These are phyloP conservation scores for Penicillium odoratum DNA, from an alignment of 495 filamentous ascomycete species.

Conservation along the genomic window DNA sequence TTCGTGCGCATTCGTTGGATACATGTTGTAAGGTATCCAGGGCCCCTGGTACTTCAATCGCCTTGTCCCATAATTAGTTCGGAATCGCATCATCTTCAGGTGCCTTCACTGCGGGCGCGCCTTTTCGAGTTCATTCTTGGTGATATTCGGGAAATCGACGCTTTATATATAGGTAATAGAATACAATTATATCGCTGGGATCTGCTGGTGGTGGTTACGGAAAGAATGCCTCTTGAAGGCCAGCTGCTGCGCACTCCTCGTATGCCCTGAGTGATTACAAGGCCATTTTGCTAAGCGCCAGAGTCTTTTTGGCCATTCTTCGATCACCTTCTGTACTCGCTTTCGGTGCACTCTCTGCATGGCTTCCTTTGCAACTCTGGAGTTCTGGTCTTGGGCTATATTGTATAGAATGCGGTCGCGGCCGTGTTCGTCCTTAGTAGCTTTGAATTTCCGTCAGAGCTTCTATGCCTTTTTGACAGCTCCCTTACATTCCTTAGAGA, in stretches of 20 bases:
- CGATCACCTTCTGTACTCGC: too few relatives aligned
- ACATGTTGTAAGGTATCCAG: background rate
- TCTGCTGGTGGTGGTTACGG: conserved; percentile 9
- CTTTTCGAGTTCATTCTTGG: background rate
- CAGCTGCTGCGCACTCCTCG: conserved; percentile 2
- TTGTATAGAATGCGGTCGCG: too few relatives aligned
- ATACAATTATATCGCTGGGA: conserved; percentile 7
- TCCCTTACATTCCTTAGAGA: too few relatives aligned
- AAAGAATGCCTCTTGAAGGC: conserved; percentile 7
- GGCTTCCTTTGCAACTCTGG: too few relatives aligned
- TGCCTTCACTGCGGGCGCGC: conserved; percentile 3
- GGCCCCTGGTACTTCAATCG: background rate
- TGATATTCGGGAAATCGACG: conserved; percentile 5
- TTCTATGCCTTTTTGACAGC: too few relatives aligned
- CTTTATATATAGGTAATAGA: conserved; percentile 4
- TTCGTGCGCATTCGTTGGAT: conserved; percentile 8
- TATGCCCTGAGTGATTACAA: background rate
- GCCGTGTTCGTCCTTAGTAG: too few relatives aligned
- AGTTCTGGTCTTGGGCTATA: too few relatives aligned
- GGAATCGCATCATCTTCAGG: conserved; percentile 11
- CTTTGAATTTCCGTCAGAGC: too few relatives aligned
- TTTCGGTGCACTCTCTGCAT: too few relatives aligned
- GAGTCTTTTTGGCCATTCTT: too few relatives aligned
- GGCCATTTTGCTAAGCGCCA: background rate
- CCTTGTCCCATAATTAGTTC: conserved; percentile 12